Percentiles rank a stretch among this genome's conserved stretches.
Conservation (phyloP, 176 grass and related monocot species). For the Coix lacrymajobi region DNA sequence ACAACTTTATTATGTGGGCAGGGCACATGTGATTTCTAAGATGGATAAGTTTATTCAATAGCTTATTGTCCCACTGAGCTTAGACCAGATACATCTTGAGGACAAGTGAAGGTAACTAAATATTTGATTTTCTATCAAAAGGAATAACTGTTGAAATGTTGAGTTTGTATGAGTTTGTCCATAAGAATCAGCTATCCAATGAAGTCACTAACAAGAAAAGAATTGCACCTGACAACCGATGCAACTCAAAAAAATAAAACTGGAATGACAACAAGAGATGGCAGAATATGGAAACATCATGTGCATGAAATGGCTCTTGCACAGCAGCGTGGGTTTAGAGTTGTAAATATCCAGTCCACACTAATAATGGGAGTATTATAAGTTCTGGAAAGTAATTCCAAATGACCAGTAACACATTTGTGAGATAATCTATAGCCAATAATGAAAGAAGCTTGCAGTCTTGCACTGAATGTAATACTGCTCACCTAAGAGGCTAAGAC, state of each 20-base stretch:
- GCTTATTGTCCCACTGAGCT: neutral
- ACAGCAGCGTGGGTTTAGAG: neutral
- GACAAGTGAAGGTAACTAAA: neutral
- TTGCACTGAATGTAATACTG: neutral
- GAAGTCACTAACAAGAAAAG: neutral
- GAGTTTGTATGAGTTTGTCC: neutral
- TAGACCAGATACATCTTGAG: neutral
- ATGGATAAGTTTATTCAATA: neutral
- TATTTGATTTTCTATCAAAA: neutral
- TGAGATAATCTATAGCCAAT: neutral
- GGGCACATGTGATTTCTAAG: neutral
- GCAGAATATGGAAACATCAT: neutral
- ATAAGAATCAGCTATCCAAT: slow-evolving; percentile 10
- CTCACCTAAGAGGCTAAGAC: neutral
- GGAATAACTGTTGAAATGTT: neutral
- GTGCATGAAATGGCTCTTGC: neutral
- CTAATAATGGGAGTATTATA: neutral
- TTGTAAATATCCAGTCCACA: neutral
- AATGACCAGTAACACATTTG: neutral
- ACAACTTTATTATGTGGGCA: neutral
- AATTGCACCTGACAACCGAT: neutral
- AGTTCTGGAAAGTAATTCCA: neutral
- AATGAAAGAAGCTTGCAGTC: neutral
- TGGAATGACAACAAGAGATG: neutral
- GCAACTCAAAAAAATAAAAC: neutral